phyloP scores from a whole-genome alignment of 129 eudicot species.

The carrot (Daucus carota) region DH1_v3.0 NC_030384.2:42008001-42008500 shows the following conservation, averaged over 20 bases:
- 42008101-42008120: slow-evolving; percentile 7
- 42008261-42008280: slow-evolving; percentile 53
- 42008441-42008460: slow-evolving; percentile 48
- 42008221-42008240: slow-evolving; percentile 57
- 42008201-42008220: slow-evolving; percentile 21
- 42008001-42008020: slow-evolving; percentile 45
- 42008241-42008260: slow-evolving; percentile 59
- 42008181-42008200: background rate
- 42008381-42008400: slow-evolving; percentile 35
- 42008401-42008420: slow-evolving; percentile 56
- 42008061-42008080: slow-evolving; percentile 33
- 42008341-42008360: background rate
- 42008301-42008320: background rate
- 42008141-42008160: background rate
- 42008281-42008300: slow-evolving; percentile 8
- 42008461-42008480: slow-evolving; percentile 54
- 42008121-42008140: background rate
- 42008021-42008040: slow-evolving; percentile 53
- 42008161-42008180: background rate
- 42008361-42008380: background rate
- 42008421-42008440: slow-evolving; percentile 58
- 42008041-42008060: slow-evolving; percentile 38
- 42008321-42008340: background rate
- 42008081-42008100: slow-evolving; percentile 43
- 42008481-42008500: slow-evolving; percentile 11